phyloP scores from a whole-genome alignment of 2,329 filamentous ascomycete species.

The Alternaria novae-zelandiae region DNA sequence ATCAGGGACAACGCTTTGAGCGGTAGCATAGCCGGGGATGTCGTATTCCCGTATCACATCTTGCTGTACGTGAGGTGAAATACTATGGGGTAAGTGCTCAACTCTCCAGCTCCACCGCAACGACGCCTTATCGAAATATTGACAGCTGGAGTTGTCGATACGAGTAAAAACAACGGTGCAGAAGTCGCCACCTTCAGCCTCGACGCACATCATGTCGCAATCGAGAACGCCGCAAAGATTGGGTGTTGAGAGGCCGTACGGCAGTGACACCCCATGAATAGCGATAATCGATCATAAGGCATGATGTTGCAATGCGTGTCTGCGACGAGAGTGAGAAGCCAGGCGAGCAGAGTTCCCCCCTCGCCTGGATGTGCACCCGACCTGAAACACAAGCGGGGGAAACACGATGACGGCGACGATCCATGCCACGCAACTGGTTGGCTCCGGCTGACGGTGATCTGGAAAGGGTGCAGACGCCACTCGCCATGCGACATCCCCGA shows the following conservation, averaged over 20 bases:
- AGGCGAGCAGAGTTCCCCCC: neutral
- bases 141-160: neutral
- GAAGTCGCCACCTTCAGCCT: neutral
- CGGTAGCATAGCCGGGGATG: neutral
- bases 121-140: neutral
- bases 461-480: conserved; percentile 1
- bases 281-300: neutral
- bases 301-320: neutral
- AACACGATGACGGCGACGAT: conserved; percentile 7
- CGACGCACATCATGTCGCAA: neutral
- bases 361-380: neutral
- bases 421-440: conserved; percentile 4
- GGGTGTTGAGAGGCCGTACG: neutral
- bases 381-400: conserved; percentile 16
- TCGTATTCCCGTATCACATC: neutral
- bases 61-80: neutral
- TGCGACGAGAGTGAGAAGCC: neutral
- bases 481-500: neutral
- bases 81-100: neutral
- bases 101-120: neutral
- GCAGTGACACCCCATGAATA: neutral
- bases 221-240: neutral
- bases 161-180: neutral
- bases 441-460: neutral
- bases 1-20: neutral